Evolutionary conservation across 345 rosid species (phyloP), one percentile per base, ranked within the genome.

Genomic region (Syzygium oleosum): DNA sequence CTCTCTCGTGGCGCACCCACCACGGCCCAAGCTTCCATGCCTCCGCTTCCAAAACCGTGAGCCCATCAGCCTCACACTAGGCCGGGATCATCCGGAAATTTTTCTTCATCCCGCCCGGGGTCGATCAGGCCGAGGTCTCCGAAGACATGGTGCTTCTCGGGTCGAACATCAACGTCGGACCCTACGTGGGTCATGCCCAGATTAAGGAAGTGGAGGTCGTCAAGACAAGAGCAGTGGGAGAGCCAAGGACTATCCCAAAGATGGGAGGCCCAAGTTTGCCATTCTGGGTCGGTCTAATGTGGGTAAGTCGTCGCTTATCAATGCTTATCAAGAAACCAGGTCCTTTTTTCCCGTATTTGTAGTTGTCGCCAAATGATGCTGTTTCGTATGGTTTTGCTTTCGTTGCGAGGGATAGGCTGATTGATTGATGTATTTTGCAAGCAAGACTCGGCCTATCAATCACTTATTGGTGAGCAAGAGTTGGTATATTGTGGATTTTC

Each of bases 161-260:
- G 17, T 95, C 97, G 79, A 97, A 97, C 73, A 97, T 97, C 49
- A 97, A 95, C 25, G 55, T 92, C 73, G 98, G 99, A n/a, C 98
- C 94, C 5, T 95, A 93, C 85, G 97, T 98, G 86, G 38, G 2
- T 87, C 95, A 96, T 88, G 86, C 98, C 23, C 98, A 94, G 91
- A 96, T 97, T 89, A 97, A 94, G 91, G 95, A 95, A 85, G 98
- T 96, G 56, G 94, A 92, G 88, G 95, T 97, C 86, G 95, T 96
- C 43, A 95, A 95, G n/a, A n/a, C n/a, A n/a, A n/a, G 90, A 97
- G 98, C 88, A 97, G 99, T 58, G 90, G 92, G 84, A 93, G 94
- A 88, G 98, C 97, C 80, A 95, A 94, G 91, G 99, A 97, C 90
- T 96, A 96, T 86, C 99, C 98, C 46, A 92, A 88, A 89, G 97